Base-by-base conservation (phyloP, 805 yeast genomes). In the Candida nanaspora region DNA sequence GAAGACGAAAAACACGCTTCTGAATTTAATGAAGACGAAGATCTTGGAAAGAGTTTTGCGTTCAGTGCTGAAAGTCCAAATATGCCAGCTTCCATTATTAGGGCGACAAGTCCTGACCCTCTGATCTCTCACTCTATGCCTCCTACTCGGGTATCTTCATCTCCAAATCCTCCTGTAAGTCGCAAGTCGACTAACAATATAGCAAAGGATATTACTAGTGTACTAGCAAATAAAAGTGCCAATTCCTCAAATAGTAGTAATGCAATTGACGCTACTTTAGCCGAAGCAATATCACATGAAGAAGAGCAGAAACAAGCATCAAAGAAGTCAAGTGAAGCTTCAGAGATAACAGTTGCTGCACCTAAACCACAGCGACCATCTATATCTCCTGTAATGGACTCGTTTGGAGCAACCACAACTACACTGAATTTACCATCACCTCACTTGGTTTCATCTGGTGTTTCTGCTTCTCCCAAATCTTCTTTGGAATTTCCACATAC, bases 1-100 rank as follows among this genome's bases (percentile, higher is more conserved):
- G 43, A 40, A 16, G 41, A 39, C 26, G 56, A 50, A 11, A 45
- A 47, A 8, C 60, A 60, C 2, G 63, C 64, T 6, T 59, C 58
- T 3, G 57, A 60, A 28, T 53, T 55, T 41, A 43, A 51, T 16
- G 55, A 44, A 6, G 45, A 42, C 2, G 44, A 41, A 18, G 58
- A 55, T 41, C 33, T 53, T n/a, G 57, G 56, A n/a, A 19, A 25
- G 18, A n/a, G 13, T 20, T 33, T 46, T 3, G 45, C 40, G 16
- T 30, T 47, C 16, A 36, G 57, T 19, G 37, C 50, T 2, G 27
- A 32, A 10, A 8, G 16, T 5, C 30, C 30, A 19, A 25, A 35
- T 19, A 18, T 35, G 23, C 29, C 38, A 9, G 31, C 25, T 16
- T 23, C 18, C 3, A 35, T 34, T 8, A 13, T 27, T 3, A 25